Evolutionary conservation across 1,139 yeast genomes (phyloP).

Genomic region (Yamadazyma aaseri): DNA sequence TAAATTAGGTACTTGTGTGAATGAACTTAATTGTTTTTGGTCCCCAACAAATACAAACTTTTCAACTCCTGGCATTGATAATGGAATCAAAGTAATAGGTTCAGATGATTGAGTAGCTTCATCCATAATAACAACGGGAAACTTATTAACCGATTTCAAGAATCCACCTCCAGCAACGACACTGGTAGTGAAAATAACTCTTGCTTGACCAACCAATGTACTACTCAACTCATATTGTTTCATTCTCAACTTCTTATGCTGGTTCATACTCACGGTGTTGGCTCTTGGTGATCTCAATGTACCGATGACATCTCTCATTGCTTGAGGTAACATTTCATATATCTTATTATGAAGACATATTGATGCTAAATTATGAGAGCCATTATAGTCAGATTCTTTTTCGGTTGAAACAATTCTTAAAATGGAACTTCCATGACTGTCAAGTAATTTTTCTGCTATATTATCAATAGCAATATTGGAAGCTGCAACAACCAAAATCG

Average conservation of each 20-base stretch:
- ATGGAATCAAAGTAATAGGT: constrained; percentile 65
- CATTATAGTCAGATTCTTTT: constrained; percentile 60
- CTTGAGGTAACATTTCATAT: constrained; percentile 45
- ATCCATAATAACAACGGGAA: constrained; percentile 68
- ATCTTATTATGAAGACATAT: constrained; percentile 67
- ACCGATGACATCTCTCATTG: constrained; percentile 39
- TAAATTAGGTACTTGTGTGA: constrained; percentile 61
- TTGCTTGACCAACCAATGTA: constrained; percentile 58
- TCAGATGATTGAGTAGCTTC: constrained; percentile 70
- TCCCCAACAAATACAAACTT: constrained; percentile 74
- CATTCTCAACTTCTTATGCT: constrained; percentile 48
- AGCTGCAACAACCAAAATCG: constrained; percentile 72
- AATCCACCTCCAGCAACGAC: constrained; percentile 70
- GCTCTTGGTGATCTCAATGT: constrained; percentile 44
- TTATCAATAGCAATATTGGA: constrained; percentile 76
- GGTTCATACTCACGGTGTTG: constrained; percentile 36
- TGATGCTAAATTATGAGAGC: constrained; percentile 52
- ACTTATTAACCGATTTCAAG: constrained; percentile 50
- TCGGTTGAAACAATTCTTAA: constrained; percentile 60
- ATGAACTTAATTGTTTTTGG: constrained; percentile 63
- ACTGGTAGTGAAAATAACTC: constrained; percentile 68
- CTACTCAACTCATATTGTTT: constrained; percentile 45
- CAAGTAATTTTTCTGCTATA: constrained; percentile 62
- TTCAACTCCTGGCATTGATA: constrained; percentile 65
- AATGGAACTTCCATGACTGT: constrained; percentile 49